These are phyloP conservation scores for Barnettozyma botsteinii DNA, from an alignment of 805 yeast species.

Conservation along the genomic window DNA sequence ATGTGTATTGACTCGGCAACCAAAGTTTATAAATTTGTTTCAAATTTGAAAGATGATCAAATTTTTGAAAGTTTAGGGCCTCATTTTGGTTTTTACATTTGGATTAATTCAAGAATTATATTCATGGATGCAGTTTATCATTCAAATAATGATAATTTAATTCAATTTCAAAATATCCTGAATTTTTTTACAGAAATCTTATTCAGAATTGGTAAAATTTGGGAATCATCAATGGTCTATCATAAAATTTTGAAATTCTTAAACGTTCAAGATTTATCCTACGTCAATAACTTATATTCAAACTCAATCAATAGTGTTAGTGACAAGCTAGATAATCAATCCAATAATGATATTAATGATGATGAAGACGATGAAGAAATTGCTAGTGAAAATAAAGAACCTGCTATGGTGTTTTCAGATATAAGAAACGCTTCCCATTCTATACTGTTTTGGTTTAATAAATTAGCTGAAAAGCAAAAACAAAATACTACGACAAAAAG, in stretches of 20 bases:
- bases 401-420: slow-evolving; percentile 32
- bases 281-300: slow-evolving; percentile 6
- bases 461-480: slow-evolving; percentile 17
- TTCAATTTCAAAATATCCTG: slow-evolving; percentile 12
- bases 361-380: slow-evolving; percentile 22
- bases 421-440: slow-evolving; percentile 30
- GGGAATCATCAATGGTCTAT: slow-evolving; percentile 27
- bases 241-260: slow-evolving; percentile 25
- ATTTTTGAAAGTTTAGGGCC: slow-evolving; percentile 27
- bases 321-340: slow-evolving; percentile 13
- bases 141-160: slow-evolving; percentile 7
- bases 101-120: slow-evolving; percentile 30
- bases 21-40: slow-evolving; percentile 16
- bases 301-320: slow-evolving; percentile 1
- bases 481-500: slow-evolving; percentile 2
- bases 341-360: slow-evolving; percentile 17
- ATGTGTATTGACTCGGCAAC: slow-evolving; percentile 20
- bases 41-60: slow-evolving; percentile 12
- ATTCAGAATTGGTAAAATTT: slow-evolving; percentile 21
- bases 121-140: slow-evolving; percentile 25
- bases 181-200: slow-evolving; percentile 15
- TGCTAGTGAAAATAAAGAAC: slow-evolving; percentile 26
- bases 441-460: slow-evolving; percentile 26
- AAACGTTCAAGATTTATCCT: slow-evolving; percentile 22
- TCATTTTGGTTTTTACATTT: slow-evolving; percentile 28